Evolutionary conservation across 305 asterid species (phyloP).

Genomic region (Rubia balearica): DNA sequence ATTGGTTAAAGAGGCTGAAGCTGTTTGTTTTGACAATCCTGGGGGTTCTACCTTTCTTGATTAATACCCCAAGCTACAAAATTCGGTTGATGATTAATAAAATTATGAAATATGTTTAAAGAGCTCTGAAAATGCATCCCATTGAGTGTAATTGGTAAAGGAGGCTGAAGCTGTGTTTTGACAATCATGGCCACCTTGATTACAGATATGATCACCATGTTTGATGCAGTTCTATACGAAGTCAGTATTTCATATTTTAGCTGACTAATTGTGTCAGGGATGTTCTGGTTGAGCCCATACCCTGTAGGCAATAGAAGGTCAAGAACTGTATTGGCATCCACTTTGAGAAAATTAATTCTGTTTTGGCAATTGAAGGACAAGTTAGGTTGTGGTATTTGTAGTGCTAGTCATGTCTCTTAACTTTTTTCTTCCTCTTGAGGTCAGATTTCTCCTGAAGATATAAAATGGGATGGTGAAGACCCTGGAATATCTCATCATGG

Average conservation of each 20-base stretch:
- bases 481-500: slow-evolving; percentile 59
- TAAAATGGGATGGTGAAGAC: slow-evolving; percentile 78
- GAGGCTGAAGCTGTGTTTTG: not conserved
- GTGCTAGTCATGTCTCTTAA: not conserved
- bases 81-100: not conserved
- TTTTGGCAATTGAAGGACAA: not conserved
- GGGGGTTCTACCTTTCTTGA: not conserved
- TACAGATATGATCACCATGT: not conserved
- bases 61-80: not conserved
- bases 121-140: not conserved
- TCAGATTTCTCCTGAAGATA: slow-evolving; percentile 81
- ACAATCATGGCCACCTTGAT: not conserved
- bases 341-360: not conserved
- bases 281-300: not conserved
- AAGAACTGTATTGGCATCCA: slow-evolving; percentile 3
- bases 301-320: not conserved
- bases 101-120: not conserved
- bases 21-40: not conserved
- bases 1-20: not conserved
- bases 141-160: not conserved
- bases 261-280: not conserved
- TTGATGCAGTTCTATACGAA: not conserved
- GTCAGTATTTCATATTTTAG: not conserved
- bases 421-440: not conserved
- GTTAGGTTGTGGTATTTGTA: not conserved